Base-by-base conservation (phyloP, 148 eudicot genomes). In the Rheum nobile region DNA sequence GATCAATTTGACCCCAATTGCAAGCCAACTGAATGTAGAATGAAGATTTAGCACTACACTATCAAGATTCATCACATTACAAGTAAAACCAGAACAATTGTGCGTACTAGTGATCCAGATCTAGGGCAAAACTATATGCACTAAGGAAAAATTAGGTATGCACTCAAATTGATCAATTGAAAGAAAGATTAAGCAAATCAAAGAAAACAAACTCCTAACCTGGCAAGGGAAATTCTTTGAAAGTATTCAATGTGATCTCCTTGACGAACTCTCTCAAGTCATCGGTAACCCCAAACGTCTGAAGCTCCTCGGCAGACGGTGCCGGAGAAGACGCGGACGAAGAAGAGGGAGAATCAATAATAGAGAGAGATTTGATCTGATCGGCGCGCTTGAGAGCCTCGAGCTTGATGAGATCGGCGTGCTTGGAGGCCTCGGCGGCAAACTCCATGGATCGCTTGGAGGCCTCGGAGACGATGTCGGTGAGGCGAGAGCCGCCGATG, bases 261-360 rank as follows among this genome's bases (percentile, higher is more conserved):
- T 89, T 81, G 7, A 94, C 95, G 78, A 94, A 94, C 76, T 94
- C 97, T 74, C 90, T 81, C 83, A 94, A 73, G 61, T 93, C 98
- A 69, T 91, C 97, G 22, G 90, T 86, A 59, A 93, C 84, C 13
- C 98, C 98, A 72, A 82, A 93, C 77, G 26, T 79, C 82, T 82
- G 81, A 46, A 93, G 85, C 82, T 89, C 92, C 61, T 77, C 81
- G 32, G 24, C 37, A 14, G 71, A 68, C 8, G 83, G 52, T 21
- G 67, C 83, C 77, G 19, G 70, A 54, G 34, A 6, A 32, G 46
- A 67, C 7, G 73, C 37, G 42, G 75, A 41, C 31, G 61, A 26
- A 13, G 59, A 13, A 38, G 63, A 16, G 61, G 80, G n/a, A 7
- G 84, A 39, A 31, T 83, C 90, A 11, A 86, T 85, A 61, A 90